Evolutionary conservation across 768 basidiomycete genomes (phyloP).

Genomic region (Serpula lacrymans): DNA sequence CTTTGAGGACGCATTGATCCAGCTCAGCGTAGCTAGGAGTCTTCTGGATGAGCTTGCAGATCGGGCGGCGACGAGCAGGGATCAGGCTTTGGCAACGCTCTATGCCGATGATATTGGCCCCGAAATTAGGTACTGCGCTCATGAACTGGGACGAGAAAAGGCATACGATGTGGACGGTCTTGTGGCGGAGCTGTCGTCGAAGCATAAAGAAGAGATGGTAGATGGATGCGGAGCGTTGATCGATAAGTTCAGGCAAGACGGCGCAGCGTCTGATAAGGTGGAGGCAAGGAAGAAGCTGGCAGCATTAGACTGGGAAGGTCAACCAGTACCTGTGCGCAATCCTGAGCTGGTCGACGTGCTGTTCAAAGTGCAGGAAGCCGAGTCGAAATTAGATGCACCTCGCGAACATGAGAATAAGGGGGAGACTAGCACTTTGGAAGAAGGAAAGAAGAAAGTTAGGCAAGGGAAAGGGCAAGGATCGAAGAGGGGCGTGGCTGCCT

Average conservation of each 20-base stretch:
- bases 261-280: conserved; percentile 28
- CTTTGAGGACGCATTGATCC: conserved; percentile 70
- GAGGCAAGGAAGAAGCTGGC: conserved; percentile 53
- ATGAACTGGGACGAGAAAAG: conserved; percentile 73
- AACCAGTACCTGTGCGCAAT: conserved; percentile 80
- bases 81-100: conserved; percentile 82
- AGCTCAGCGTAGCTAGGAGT: conserved; percentile 74
- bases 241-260: conserved; percentile 46
- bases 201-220: conserved; percentile 58
- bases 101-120: conserved; percentile 88
- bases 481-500: conserved; percentile 80
- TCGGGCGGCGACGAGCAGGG: conserved; percentile 66
- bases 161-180: conserved; percentile 83
- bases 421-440: conserved; percentile 24
- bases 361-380: conserved; percentile 76
- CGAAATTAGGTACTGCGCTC: conserved; percentile 89
- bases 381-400: conserved; percentile 50
- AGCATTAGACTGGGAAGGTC: conserved; percentile 73
- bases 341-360: conserved; percentile 90
- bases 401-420: conserved; percentile 19
- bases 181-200: conserved; percentile 56
- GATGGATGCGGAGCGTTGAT: conserved; percentile 58
- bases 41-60: conserved; percentile 67
- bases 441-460: conserved; percentile 34
- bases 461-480: conserved; percentile 40